Base-by-base conservation (phyloP, 805 yeast species). In the Candida rishiriensis region DNA sequence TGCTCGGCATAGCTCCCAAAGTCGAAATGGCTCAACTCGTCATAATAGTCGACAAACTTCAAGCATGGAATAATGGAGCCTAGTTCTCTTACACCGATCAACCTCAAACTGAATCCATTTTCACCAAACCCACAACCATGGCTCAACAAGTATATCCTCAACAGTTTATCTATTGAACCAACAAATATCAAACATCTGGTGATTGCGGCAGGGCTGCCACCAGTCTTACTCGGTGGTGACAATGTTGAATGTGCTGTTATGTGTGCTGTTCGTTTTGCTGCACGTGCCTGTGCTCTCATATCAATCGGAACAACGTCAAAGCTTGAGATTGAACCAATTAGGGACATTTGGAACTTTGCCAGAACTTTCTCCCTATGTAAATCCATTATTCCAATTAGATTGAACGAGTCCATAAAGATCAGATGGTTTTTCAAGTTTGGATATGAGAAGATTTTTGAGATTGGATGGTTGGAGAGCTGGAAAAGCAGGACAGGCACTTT, bases 331-430 rank as follows among this genome's bases (percentile, higher is more conserved):
- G 62, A 56, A 12, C 62, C 62, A 12, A 54, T 56, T 5, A 51
- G 39, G 3, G 57, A 56, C 3, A 60, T 36, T 31, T 51, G 47
- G 37, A 50, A 55, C 31, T 44, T 45, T 38, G 50, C 52, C 17
- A 54, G 30, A 1, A 57, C 43, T 28, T 40, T 48, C n/a, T 55
- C 60, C 5, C 36, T 30, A 2, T 43, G 33, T 13, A 58, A 41
- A 38, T 56, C 57, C 36, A 59, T 43, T 12, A 60, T 40, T 5
- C 63, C 65, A 2, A 56, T 40, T 6, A 43, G 38, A 32, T 59
- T 58, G 47, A 53, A 51, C 2, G 59, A 52, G 38, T 60, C 65
- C 38, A 54, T 48, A 43, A 54, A 60, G n/a, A 59, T 39, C 4
- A 58, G 30, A 15, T 44, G 48, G 28, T 38, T 42, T 28, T 46